A percentile compares a stretch with the other conserved stretches of the same genome.
Conservation (phyloP, 768 basidiomycete genomes). For the Coprinopsis marcescibilis region DNA sequence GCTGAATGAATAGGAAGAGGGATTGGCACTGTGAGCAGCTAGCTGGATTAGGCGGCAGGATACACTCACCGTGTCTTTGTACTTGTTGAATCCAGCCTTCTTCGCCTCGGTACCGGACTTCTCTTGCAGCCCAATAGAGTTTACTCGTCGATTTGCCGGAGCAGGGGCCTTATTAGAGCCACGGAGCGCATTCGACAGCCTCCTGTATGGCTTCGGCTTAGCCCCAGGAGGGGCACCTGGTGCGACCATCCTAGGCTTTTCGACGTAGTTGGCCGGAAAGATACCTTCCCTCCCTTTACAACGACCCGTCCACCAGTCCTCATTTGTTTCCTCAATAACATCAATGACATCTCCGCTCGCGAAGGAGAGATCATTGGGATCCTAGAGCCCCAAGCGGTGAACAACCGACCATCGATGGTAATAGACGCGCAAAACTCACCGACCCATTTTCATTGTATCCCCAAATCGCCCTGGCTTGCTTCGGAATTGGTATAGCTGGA, state of each 20-base stretch:
- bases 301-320: slow-evolving; percentile 86
- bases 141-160: slow-evolving; percentile 27
- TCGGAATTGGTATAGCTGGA: slow-evolving; percentile 12
- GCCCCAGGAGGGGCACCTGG: slow-evolving; percentile 17
- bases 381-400: slow-evolving; percentile 42
- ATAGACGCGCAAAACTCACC: slow-evolving; percentile 26
- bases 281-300: slow-evolving; percentile 57
- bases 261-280: slow-evolving; percentile 72
- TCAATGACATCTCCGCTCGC: slow-evolving; percentile 67
- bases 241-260: slow-evolving; percentile 38
- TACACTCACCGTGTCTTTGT: slow-evolving; percentile 50
- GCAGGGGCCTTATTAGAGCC: slow-evolving; percentile 35
- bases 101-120: slow-evolving; percentile 39
- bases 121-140: slow-evolving; percentile 42
- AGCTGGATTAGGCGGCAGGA: not conserved
- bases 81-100: slow-evolving; percentile 51
- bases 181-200: slow-evolving; percentile 38
- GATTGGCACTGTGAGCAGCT: not conserved
- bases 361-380: slow-evolving; percentile 78
- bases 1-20: slow-evolving; percentile 23
- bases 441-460: slow-evolving; percentile 55
- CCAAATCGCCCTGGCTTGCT: slow-evolving; percentile 56
- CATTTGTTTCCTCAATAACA: slow-evolving; percentile 64
- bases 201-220: slow-evolving; percentile 29
- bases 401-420: too few relatives aligned